Base-by-base conservation (phyloP, 2,329 filamentous ascomycete genomes). In the Diaporthe australafricana region DNA sequence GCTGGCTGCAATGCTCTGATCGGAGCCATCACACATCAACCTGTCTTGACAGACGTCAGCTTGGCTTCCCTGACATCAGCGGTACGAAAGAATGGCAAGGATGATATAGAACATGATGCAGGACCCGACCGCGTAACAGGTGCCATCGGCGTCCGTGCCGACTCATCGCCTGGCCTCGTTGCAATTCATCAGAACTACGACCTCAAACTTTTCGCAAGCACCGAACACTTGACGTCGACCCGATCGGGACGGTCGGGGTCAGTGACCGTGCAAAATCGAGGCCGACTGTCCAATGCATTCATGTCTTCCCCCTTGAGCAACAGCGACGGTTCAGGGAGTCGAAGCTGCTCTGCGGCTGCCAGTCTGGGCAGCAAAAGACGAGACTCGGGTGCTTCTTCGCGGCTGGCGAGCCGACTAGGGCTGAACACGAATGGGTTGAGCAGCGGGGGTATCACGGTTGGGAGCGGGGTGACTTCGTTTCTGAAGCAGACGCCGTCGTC, bases 1-100 rank as follows among this genome's bases (percentile, higher is more conserved):
- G 96, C 96, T 17, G 96, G 96, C 48, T 98, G 96, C 83, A 99
- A 99, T 83, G 96, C 96, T 2, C 83, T 99, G 55, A 95, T 99
- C 74, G 95, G 96, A 16, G 95, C 95, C 32, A 89, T 99, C 75
- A 97, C 95, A 0, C 93, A 96, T 73, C 93, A 98, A 78, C 96
- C 96, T 0, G 95, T 97, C 0, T 87, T 99, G 17, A 90, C 97
- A 78, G 95, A 98, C 79, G 93, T 98, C 20, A 92, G 92, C 35
- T 93, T 97, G 83, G 94, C 96, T 0, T 98, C 95, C 4, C 86
- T 99, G 62, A 98, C 96, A 1, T 93, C 98, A 91, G 96, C 96
- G 5, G 87, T 92, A 20, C 88, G 91, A 63, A 92, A 91, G 72
- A 82, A 84, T 0, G 81, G 80, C 38, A 78, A 83, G 30, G 77